These are phyloP conservation scores for Ogataea ganodermae DNA, from an alignment of 805 yeast genomes.

Conservation along the genomic window DNA sequence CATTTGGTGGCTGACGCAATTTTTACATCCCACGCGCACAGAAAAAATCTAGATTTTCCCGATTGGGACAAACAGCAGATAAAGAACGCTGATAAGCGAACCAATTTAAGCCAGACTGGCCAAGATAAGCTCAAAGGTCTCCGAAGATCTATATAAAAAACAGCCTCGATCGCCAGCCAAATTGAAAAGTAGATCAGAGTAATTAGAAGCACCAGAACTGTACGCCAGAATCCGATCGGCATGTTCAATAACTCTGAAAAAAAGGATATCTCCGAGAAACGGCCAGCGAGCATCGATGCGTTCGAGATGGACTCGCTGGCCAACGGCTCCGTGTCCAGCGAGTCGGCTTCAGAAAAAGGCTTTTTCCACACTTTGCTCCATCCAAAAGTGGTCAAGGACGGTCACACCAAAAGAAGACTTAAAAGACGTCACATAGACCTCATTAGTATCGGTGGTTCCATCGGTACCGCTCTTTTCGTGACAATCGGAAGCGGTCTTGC, in stretches of 20 bases:
- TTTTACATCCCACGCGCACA: neutral
- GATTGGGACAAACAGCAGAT: conserved; percentile 9
- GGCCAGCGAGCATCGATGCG: conserved; percentile 6
- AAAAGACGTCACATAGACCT: conserved; percentile 66
- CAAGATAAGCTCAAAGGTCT: neutral
- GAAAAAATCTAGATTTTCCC: neutral
- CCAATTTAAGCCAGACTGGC: too few species aligned
- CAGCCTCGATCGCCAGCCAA: neutral
- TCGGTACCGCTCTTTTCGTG: conserved; percentile 79
- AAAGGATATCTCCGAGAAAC: neutral
- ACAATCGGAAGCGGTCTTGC: conserved; percentile 65
- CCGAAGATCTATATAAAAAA: neutral
- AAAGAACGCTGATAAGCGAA: conserved; percentile 3
- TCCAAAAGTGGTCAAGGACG: conserved; percentile 9
- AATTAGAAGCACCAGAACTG: too few species aligned
- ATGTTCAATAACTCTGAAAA: neutral
- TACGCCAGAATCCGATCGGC: neutral
- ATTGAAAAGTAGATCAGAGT: neutral
- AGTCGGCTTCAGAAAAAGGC: neutral
- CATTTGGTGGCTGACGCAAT: too few species aligned
- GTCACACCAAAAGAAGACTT: conserved; percentile 21
- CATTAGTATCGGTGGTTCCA: conserved; percentile 79
- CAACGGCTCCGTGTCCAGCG: neutral
- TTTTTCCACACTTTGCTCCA: neutral
- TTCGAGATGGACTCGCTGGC: conserved; percentile 9